Percentiles rank a stretch among this genome's conserved stretches.
These are phyloP conservation scores for Fusarium clavum DNA, from an alignment of 2,329 filamentous ascomycete species.

Conservation along the genomic window DNA sequence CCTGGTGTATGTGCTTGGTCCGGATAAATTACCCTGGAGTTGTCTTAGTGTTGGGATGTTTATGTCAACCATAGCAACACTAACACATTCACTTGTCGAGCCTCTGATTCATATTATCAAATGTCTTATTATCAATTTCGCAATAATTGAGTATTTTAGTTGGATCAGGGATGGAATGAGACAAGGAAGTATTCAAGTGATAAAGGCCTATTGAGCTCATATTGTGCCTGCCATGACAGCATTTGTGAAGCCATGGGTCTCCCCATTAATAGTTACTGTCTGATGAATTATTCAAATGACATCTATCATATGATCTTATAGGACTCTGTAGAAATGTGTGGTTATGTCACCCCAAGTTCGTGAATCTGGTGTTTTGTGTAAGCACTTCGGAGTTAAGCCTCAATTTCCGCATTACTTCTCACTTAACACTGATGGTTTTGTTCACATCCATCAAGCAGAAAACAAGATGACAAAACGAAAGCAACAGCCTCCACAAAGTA, in stretches of 20 bases:
- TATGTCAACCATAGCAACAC: not conserved
- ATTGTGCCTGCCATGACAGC: no score
- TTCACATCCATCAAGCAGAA: not conserved
- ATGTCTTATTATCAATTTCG: not conserved
- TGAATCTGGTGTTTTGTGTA: not conserved
- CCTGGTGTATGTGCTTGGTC: not conserved
- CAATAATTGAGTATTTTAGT: not conserved
- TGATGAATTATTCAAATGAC: no score
- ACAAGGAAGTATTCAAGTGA: no score
- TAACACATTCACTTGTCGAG: not conserved
- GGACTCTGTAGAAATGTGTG: no score
- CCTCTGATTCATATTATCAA: not conserved
- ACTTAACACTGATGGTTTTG: not conserved
- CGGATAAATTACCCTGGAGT: not conserved
- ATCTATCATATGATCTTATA: no score
- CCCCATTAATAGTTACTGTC: no score
- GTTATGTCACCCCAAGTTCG: no score
- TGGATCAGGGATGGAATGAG: no score
- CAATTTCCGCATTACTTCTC: not conserved
- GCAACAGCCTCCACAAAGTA: not conserved
- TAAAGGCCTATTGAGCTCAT: no score
- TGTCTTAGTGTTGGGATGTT: not conserved
- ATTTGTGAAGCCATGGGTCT: no score
- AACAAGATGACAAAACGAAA: not conserved
- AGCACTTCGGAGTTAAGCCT: not conserved